phyloP scores from a whole-genome alignment of 1,284 basidiomycete genomes.

The Ceratobasidium theobromae region DNA sequence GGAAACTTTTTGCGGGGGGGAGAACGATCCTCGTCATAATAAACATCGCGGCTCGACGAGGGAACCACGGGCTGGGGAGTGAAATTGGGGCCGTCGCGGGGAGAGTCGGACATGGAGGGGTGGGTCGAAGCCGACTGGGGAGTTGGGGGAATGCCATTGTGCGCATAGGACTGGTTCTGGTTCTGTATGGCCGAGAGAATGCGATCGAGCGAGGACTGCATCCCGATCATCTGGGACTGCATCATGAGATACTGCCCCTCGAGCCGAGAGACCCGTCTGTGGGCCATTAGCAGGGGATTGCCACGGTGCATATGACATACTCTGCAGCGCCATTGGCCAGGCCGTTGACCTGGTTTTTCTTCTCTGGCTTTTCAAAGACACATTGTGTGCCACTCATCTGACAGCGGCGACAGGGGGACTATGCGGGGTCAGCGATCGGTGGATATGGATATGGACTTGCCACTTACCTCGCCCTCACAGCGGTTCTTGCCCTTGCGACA shows the following conservation, averaged over 20 bases:
- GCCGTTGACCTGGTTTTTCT: constrained; percentile 61
- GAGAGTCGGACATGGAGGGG: constrained; percentile 40
- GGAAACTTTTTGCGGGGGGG: constrained; percentile 56
- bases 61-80: constrained; percentile 32
- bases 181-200: constrained; percentile 68
- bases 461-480: constrained; percentile 82
- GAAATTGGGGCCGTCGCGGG: constrained; percentile 39
- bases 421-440: constrained; percentile 38
- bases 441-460: constrained; percentile 40
- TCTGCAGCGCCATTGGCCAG: constrained; percentile 68
- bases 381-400: constrained; percentile 79
- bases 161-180: constrained; percentile 41
- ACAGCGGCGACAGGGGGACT: constrained; percentile 89
- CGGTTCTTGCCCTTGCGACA: constrained; percentile 88
- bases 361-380: constrained; percentile 91
- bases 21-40: constrained; percentile 14
- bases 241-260: constrained; percentile 84
- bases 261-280: constrained; percentile 73
- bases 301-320: constrained; percentile 50
- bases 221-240: constrained; percentile 88
- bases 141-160: constrained; percentile 26
- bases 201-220: constrained; percentile 81
- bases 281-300: constrained; percentile 37
- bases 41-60: constrained; percentile 10
- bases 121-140: constrained; percentile 24